phyloP scores from a whole-genome alignment of 2,329 filamentous ascomycete species.

The Lachnellula cervina region DNA sequence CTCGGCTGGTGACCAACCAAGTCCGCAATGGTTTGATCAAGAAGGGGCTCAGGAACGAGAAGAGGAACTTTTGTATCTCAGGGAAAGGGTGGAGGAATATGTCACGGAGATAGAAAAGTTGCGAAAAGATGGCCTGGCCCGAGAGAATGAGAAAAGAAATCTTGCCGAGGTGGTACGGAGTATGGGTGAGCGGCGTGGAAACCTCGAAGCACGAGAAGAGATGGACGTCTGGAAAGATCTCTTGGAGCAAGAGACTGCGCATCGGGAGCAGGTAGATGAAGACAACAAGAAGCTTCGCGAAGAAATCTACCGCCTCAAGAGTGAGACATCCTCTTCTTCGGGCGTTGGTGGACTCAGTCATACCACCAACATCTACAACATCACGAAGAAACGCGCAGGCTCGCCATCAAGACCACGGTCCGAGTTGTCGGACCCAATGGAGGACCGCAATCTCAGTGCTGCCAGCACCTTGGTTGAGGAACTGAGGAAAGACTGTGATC shows the following conservation, averaged over 20 bases:
- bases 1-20: slow-evolving; percentile 49
- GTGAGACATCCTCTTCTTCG: slow-evolving; percentile 42
- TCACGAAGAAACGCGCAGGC: slow-evolving; percentile 49
- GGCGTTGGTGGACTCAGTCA: slow-evolving; percentile 43
- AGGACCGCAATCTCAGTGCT: slow-evolving; percentile 50
- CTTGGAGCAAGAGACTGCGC: slow-evolving; percentile 82
- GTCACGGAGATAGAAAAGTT: slow-evolving; percentile 79
- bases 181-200: slow-evolving; percentile 48
- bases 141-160: slow-evolving; percentile 80
- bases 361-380: slow-evolving; percentile 63
- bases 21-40: slow-evolving; percentile 52
- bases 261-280: slow-evolving; percentile 84
- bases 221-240: slow-evolving; percentile 93
- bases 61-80: slow-evolving; percentile 78
- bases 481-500: slow-evolving; percentile 61
- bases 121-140: slow-evolving; percentile 68
- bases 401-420: slow-evolving; percentile 45
- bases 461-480: slow-evolving; percentile 73
- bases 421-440: slow-evolving; percentile 39
- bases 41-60: slow-evolving; percentile 64
- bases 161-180: slow-evolving; percentile 75
- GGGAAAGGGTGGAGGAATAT: slow-evolving; percentile 81
- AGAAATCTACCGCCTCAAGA: slow-evolving; percentile 71
- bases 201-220: slow-evolving; percentile 51
- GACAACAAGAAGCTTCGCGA: slow-evolving; percentile 81